phyloP scores from a whole-genome alignment of 2,329 filamentous ascomycete species.

The Sporothrix globosa region DNA sequence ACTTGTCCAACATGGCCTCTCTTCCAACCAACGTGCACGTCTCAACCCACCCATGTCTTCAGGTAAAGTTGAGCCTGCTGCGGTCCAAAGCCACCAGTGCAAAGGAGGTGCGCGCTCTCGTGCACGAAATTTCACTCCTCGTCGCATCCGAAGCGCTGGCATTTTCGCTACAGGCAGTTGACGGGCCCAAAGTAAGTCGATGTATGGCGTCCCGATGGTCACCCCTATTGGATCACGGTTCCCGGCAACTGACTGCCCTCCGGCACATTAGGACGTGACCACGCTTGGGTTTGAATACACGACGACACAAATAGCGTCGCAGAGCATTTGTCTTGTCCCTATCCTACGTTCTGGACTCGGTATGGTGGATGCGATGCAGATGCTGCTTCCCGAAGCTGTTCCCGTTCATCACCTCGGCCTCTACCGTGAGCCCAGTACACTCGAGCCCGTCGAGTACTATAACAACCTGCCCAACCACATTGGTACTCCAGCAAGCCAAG shows the following conservation, averaged over 20 bases:
- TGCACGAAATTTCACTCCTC: conserved; percentile 85
- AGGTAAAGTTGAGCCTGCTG: conserved; percentile 86
- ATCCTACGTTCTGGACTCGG: conserved; percentile 89
- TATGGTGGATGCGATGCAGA: conserved; percentile 87
- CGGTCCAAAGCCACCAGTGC: conserved; percentile 71
- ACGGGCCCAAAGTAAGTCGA: conserved; percentile 65
- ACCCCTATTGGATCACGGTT: not conserved
- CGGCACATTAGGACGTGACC: conserved; percentile 66
- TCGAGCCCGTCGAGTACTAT: conserved; percentile 95
- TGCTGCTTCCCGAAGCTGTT: conserved; percentile 76
- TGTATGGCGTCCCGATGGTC: not conserved
- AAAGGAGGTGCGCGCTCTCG: conserved; percentile 76
- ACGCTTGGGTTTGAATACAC: conserved; percentile 78
- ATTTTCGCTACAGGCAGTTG: conserved; percentile 58
- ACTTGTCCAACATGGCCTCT: conserved; percentile 27
- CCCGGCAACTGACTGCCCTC: not conserved
- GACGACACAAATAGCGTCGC: conserved; percentile 64
- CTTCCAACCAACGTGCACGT: conserved; percentile 70
- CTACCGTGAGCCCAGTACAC: conserved; percentile 84
- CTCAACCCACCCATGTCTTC: conserved; percentile 82
- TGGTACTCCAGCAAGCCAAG: conserved; percentile 45
- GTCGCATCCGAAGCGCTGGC: conserved; percentile 81
- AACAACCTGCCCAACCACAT: conserved; percentile 87
- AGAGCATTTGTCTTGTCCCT: conserved; percentile 78
- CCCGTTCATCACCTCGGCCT: conserved; percentile 92